Evolutionary conservation across 495 filamentous ascomycete species (phyloP).

Genomic region (Parmelia sp.): DNA sequence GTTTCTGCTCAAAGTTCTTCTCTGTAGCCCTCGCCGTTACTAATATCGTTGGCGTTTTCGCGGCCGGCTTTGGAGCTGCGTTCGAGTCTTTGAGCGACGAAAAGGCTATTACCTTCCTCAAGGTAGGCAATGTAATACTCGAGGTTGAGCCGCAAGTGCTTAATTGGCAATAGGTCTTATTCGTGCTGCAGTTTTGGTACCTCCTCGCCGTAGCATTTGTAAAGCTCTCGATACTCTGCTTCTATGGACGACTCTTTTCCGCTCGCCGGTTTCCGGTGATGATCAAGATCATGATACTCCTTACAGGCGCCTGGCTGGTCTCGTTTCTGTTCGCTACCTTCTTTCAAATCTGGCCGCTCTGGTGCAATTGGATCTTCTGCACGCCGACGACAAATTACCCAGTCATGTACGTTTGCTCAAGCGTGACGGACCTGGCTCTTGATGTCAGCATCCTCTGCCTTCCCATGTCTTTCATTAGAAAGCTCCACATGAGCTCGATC

Average conservation of each 20-base stretch:
- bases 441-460: constrained; percentile 12
- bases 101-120: constrained; percentile 11
- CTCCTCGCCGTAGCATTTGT: constrained; percentile 23
- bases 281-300: constrained; percentile 4
- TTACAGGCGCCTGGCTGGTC: constrained; percentile 12
- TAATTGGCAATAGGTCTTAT: constrained; percentile 10
- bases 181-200: constrained; percentile 17
- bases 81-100: constrained; percentile 8
- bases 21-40: constrained; percentile 8
- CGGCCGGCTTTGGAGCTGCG: constrained; percentile 13
- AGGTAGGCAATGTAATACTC: background rate
- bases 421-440: constrained; percentile 8
- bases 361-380: constrained; percentile 12
- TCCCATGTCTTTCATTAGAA: constrained; percentile 6
- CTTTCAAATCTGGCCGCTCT: constrained; percentile 15
- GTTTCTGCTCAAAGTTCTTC: background rate
- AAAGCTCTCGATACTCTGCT: constrained; percentile 28
- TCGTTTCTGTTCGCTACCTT: constrained; percentile 18
- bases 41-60: constrained; percentile 10
- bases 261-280: background rate
- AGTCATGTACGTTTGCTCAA: constrained; percentile 14
- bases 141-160: background rate
- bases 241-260: constrained; percentile 18
- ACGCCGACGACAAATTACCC: constrained; percentile 12
- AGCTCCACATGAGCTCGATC: background rate